Percentiles rank a stretch among this genome's conserved stretches.
phyloP scores from a whole-genome alignment of 768 basidiomycete genomes.

The Calocera viscosa region DNA sequence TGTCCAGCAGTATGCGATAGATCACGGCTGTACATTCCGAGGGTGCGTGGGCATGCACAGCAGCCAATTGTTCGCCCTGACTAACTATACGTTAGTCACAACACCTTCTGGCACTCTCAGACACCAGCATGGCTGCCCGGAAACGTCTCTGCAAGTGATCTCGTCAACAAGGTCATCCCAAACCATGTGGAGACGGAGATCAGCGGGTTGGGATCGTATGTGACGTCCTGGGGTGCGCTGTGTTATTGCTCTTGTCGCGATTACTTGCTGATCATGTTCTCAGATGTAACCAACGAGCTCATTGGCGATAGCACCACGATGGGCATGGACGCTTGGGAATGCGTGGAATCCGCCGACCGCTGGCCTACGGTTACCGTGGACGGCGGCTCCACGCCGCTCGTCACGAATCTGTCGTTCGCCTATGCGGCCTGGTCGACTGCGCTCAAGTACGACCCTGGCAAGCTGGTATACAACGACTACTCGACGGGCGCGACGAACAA shows the following conservation, averaged over 20 bases:
- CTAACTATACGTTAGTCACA: background rate
- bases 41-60: background rate
- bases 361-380: background rate
- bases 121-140: background rate
- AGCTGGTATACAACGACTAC: slow-evolving; percentile 11
- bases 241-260: background rate
- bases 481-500: slow-evolving; percentile 9
- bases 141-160: background rate
- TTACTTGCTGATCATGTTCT: background rate
- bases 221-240: background rate
- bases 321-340: slow-evolving; percentile 1
- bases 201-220: background rate
- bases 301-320: slow-evolving; percentile 3
- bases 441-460: slow-evolving; percentile 1
- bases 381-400: background rate
- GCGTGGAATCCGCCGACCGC: background rate
- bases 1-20: background rate
- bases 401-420: background rate
- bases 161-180: background rate
- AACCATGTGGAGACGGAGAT: background rate
- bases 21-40: background rate
- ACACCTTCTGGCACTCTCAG: slow-evolving; percentile 7
- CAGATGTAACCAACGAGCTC: slow-evolving; percentile 6
- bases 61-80: background rate
- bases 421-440: slow-evolving; percentile 2